Evolutionary conservation across 768 basidiomycete genomes (phyloP), one percentile per base, ranked within the genome.

Genomic region (Candolleomyces efflorescens): DNA sequence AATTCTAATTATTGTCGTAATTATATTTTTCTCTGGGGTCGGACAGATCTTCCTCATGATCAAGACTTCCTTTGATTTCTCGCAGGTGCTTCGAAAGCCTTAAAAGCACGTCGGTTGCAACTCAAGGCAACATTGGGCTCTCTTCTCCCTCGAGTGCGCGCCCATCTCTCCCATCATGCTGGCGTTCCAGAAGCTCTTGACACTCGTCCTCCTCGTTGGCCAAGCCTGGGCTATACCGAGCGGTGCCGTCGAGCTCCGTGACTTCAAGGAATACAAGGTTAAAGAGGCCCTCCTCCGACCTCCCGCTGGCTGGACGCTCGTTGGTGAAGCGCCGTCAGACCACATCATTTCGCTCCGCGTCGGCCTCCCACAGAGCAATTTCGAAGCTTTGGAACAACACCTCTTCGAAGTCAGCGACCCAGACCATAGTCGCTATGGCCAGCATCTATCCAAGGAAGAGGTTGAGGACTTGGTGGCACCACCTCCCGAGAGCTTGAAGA

Each of bases 391-490:
- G 54, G 82, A 85, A 63, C 67, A 78, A 38, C 78, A 81, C 46
- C 67, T 86, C 4, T 80, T 73, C 66, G 80, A 85, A 66, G 73
- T 84, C n/a, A 84, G 82, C 63, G 74, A 85, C 63, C 85, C 84
- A 0, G 68, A 67, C 46, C 83, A 85, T 56, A 59, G 65, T 26
- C 80, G 80, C 37, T 85, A 84, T 62, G 84, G 83, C 0, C 71
- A 75, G 18, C 75, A 83, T 65, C 69, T 90, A 41, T 79, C 85
- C 56, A 86, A 86, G 68, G 82, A 80, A 54, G 81, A 90, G 60
- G 84, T 86, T 2, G 85, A 89, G 46, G 74, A 65, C 1, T 71
- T 89, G 46, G 78, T 89, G 53, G 75, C 82, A 18, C 89, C 89
- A 2, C 76, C 79, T 61, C 72, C 74, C 0, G 75, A 78, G 51